Evolutionary conservation across 257 asterid species (phyloP).

Genomic region (Salvia hispanica): DNA sequence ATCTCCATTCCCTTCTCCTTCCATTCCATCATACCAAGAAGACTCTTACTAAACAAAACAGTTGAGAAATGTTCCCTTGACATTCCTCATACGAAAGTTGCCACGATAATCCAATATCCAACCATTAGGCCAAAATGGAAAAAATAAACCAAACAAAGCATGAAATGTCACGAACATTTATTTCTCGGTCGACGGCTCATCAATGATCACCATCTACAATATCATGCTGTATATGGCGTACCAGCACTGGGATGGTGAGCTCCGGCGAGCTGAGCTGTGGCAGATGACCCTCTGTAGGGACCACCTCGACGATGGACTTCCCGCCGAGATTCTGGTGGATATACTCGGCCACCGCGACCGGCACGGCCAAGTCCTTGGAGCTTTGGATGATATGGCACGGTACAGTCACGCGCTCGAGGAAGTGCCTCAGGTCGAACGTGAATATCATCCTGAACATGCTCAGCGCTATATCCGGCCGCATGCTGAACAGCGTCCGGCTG

Average conservation of each 20-base stretch:
- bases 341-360: constrained; percentile 70
- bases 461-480: constrained; percentile 78
- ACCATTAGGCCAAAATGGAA: no score
- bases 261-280: constrained; percentile 82
- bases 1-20: no score
- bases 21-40: no score
- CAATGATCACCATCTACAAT: constrained; percentile 21
- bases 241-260: constrained; percentile 54
- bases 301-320: constrained; percentile 63
- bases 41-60: no score
- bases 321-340: constrained; percentile 70
- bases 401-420: constrained; percentile 51
- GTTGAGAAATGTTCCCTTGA: no score
- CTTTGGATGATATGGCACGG: constrained; percentile 84
- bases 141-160: no score
- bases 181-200: no score
- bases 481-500: constrained; percentile 70
- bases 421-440: constrained; percentile 49
- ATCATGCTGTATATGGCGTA: constrained; percentile 54
- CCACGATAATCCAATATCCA: no score
- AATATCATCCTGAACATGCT: constrained; percentile 60
- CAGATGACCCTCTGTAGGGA: constrained; percentile 70
- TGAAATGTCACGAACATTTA: no score
- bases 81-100: no score
- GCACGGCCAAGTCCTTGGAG: constrained; percentile 69